phyloP scores from a whole-genome alignment of 2,329 filamentous ascomycete species.

The Cercospora sojina region DNA sequence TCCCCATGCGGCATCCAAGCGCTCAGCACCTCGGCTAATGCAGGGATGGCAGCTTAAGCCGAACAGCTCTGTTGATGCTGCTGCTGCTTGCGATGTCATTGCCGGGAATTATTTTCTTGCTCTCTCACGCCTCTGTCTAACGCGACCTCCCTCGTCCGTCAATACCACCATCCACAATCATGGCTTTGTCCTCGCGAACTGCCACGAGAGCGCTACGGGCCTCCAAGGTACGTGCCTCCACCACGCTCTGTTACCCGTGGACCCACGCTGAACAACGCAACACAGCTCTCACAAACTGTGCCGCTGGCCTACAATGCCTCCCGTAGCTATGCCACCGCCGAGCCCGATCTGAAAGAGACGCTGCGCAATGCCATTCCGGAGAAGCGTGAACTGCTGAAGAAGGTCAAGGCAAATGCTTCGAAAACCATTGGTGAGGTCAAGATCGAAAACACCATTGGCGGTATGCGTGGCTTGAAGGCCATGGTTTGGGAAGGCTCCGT shows the following conservation, averaged over 20 bases:
- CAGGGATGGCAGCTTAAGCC: slow-evolving; percentile 9
- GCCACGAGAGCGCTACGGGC: slow-evolving; percentile 63
- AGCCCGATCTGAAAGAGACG: slow-evolving; percentile 86
- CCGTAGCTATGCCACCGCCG: slow-evolving; percentile 69
- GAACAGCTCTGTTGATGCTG: slow-evolving; percentile 6
- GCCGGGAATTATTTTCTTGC: neutral
- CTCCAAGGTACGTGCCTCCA: slow-evolving; percentile 55
- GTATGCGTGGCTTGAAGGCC: slow-evolving; percentile 91
- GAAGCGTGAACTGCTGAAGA: slow-evolving; percentile 89
- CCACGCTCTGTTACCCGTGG: neutral
- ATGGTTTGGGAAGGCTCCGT: slow-evolving; percentile 99
- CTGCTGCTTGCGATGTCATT: neutral
- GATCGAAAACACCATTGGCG: slow-evolving; percentile 89
- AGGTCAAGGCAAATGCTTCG: slow-evolving; percentile 80
- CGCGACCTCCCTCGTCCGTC: neutral
- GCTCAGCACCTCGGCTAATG: slow-evolving; percentile 15
- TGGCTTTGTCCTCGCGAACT: slow-evolving; percentile 65
- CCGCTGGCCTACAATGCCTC: slow-evolving; percentile 28
- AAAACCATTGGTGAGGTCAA: slow-evolving; percentile 90
- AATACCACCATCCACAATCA: slow-evolving; percentile 35
- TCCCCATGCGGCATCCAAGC: neutral
- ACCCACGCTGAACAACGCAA: neutral
- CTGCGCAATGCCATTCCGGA: slow-evolving; percentile 81
- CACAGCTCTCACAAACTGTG: slow-evolving; percentile 31
- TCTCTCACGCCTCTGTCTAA: neutral